Base-by-base conservation (phyloP, 192 early-diverging fungal genomes). In the Geranomyces variabilis region DNA sequence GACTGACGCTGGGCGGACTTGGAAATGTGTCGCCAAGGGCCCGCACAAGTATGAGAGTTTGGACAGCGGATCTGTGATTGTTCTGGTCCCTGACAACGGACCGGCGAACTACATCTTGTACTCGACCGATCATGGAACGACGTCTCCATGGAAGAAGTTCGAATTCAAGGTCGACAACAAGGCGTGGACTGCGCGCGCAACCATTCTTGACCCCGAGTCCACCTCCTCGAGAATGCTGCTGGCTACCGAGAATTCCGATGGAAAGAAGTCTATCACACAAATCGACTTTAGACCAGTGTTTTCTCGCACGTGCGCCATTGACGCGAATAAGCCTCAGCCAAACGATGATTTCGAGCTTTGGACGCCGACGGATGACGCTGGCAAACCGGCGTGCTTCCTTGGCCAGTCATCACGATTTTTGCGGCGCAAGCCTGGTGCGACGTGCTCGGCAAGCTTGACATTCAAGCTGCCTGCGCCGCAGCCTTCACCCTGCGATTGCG, bases 1-100 rank as follows among this genome's bases (percentile, higher is more conserved):
- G 58, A 86, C 88, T 33, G 94, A 99, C 62, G 97, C 86, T 13
- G 97, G 97, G 19, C 84, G 84, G 21, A 88, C 83, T 5, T 99
- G 97, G 97, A 65, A 53, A 2, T 86, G 91, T 68, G 82, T 94
- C 29, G 84, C 83, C n/a, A 84, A 83, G n/a, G 86, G 84, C 9
- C 86, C 85, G 19, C 80, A 86, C 63, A 78, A 91, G 62, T 90
- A 91, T 67, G 95, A 93, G 71, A 95, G 94, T 64, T 89, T 87
- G 3, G 93, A 99, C 75, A 86, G 85, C 70, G 96, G 95, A 19
- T 75, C 88, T 0, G 59, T 94, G 0, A 66, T 99, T 29, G 92
- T 93, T 5, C 67, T 94, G 24, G 83, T 91, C 0, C 79, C 79
- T 1, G 87, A 93, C 75, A 79, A 85, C 0, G 58, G 58, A 28